Evolutionary conservation across 495 filamentous ascomycete genomes (phyloP).

Genomic region (Sordaria brevicollis): DNA sequence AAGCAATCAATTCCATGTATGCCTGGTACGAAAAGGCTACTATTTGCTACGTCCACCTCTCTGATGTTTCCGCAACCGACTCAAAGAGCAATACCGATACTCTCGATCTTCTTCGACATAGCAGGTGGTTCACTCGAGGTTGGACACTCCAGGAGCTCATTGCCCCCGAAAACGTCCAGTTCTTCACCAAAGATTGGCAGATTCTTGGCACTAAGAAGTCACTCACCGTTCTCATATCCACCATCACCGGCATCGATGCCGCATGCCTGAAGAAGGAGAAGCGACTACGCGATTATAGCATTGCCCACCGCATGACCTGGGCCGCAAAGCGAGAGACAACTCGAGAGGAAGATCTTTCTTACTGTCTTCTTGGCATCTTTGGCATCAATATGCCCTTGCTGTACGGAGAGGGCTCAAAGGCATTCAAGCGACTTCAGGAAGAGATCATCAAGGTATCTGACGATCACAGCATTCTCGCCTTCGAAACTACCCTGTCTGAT

Average conservation of each 20-base stretch:
- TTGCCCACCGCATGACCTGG: constrained; percentile 33
- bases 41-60: constrained; percentile 32
- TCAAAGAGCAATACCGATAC: not conserved
- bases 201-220: constrained; percentile 17
- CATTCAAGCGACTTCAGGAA: constrained; percentile 17
- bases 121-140: constrained; percentile 29
- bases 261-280: constrained; percentile 7
- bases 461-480: constrained; percentile 18
- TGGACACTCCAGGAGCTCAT: constrained; percentile 35
- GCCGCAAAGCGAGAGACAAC: constrained; percentile 21
- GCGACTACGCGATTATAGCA: constrained; percentile 7
- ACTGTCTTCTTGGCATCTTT: constrained; percentile 35
- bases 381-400: constrained; percentile 34
- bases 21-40: constrained; percentile 25
- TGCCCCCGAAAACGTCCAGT: constrained; percentile 17
- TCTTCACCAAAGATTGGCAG: constrained; percentile 23
- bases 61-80: constrained; percentile 15
- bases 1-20: constrained; percentile 37
- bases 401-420: constrained; percentile 31
- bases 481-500: constrained; percentile 5
- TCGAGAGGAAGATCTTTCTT: constrained; percentile 29
- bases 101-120: not conserved
- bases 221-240: constrained; percentile 13
- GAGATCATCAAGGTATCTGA: constrained; percentile 15
- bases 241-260: constrained; percentile 21